Evolutionary conservation across 257 asterid species (phyloP), one percentile per base, ranked within the genome.

Genomic region (Eucommia ulmoides): DNA sequence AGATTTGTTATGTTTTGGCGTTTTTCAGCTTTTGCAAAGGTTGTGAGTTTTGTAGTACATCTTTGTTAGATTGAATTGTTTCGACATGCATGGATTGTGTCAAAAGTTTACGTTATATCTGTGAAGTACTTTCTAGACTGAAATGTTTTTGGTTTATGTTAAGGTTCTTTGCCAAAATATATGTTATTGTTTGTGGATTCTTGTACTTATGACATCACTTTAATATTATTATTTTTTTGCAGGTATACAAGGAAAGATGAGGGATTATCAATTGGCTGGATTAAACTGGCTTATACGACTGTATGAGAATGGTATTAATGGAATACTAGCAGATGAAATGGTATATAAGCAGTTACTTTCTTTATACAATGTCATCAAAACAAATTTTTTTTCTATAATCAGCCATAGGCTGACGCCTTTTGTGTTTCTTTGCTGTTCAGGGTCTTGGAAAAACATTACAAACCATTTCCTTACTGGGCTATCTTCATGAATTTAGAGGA

Each of bases 231-330:
- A 10, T 0, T 42, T 18, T 18, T 42, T 16, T 42, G 48, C 77
- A 91, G 99, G 99, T 63, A 91, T 91, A 63, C 95, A 91, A 54
- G 99, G 99, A 45, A 91, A 91, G 89, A 91, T 91, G 99, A 79
- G 99, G 67, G 99, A 91, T 68, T 91, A 91, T 74, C 99, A 91
- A 59, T 87, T 91, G 62, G 99, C 99, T 77, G 97, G 99, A 49
- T 67, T 91, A 62, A 91, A 91, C 64, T 91, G 99, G 99, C 65
- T 91, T 56, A 91, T 91, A 66, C 68, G 99, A 46, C 72, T 91
- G 61, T 91, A 91, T 67, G 99, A 91, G 72, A 91, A 91, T 74
- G 99, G 99, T 60, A 91, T 91, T 29, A 91, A 91, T 69, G 99
- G 99, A 33, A 91, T 91, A 45, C 97, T 91, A 63, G 97, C 99